Evolutionary conservation across 2,329 filamentous ascomycete species (phyloP), one percentile per base, ranked within the genome.

Genomic region (Chaetomium sp.): DNA sequence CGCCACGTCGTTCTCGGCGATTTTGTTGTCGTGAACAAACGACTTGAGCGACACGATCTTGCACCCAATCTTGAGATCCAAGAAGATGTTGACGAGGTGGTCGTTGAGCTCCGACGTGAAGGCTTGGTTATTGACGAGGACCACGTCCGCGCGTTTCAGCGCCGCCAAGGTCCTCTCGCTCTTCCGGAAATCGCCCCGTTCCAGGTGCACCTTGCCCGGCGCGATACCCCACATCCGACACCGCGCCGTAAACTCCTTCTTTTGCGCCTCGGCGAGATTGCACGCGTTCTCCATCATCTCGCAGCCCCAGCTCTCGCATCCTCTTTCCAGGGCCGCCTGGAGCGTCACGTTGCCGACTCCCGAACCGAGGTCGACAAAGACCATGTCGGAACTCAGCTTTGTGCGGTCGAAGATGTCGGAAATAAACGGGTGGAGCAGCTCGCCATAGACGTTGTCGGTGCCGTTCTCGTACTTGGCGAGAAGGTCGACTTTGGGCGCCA

Each of bases 111-210:
- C 84, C 16, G 93, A 89, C 6, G 90, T 93, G 78, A 99, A 99
- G 2, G 93, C 95, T 78, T 98, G 93, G 78, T 99, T 99, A 81
- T 99, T 99, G 72, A 98, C 94, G 29, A 99, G 85, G 21, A 99
- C 87, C n/a, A 98, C 93, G 75, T 99, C 95, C 1, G 95, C 94
- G 62, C 89, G 87, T 75, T 90, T 89, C 57, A 99, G 83, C 8
- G 89, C 88, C 27, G 87, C 83, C 65, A 88, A 83, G 57, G 97
- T 92, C 64, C 83, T 82, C 19, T 84, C 76, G 70, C 90, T 90
- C 69, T 88, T 86, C 10, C 93, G 86, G 73, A 99, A 97, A 74
- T 97, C 91, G 65, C 92, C 95, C 51, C 88, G 82, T 67, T 94
- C 86, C 7, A 99, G 86, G 66, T 87, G 85, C n/a, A 95, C 91